A percentile compares a stretch with the other conserved stretches of the same genome.
phyloP scores from a whole-genome alignment of 1,139 yeast genomes.

The Sugiyamaella neomexicana region DNA sequence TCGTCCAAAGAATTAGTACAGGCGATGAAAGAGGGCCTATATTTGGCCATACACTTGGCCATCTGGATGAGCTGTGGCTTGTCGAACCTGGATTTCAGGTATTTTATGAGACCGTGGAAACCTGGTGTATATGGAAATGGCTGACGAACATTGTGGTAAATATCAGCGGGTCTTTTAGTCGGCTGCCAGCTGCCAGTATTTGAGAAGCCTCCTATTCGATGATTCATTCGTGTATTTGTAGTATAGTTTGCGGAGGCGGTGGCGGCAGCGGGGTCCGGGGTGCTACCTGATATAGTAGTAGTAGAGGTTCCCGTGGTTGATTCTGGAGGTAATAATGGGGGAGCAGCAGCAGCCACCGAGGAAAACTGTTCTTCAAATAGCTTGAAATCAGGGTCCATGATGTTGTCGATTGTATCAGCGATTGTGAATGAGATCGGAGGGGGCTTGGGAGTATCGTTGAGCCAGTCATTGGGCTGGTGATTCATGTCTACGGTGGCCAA shows the following conservation, averaged over 20 bases:
- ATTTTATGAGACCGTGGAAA: conserved; percentile 76
- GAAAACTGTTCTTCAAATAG: conserved; percentile 6
- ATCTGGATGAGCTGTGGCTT: conserved; percentile 71
- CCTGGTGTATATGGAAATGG: conserved; percentile 93
- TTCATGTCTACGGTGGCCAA: conserved; percentile 27
- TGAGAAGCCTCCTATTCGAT: conserved; percentile 13
- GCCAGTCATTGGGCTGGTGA: conserved; percentile 26
- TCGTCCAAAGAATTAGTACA: conserved; percentile 85
- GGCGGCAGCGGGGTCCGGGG: neutral
- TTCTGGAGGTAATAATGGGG: neutral
- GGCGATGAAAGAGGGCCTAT: conserved; percentile 89
- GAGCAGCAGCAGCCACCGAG: neutral
- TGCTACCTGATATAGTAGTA: too few species aligned
- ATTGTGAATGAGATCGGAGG: conserved; percentile 34
- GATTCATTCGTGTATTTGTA: conserved; percentile 2
- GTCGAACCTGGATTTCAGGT: conserved; percentile 69
- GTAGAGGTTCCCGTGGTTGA: neutral
- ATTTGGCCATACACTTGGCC: conserved; percentile 86
- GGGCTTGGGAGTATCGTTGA: conserved; percentile 26
- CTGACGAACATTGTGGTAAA: conserved; percentile 66
- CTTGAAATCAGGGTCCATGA: conserved; percentile 19
- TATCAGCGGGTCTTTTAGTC: conserved; percentile 61
- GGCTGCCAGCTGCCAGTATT: conserved; percentile 13
- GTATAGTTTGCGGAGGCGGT: conserved; percentile 1
- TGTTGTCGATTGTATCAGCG: conserved; percentile 21